Evolutionary conservation across 2,329 filamentous ascomycete species (phyloP).

Genomic region (Ilyonectria mors-panacis): DNA sequence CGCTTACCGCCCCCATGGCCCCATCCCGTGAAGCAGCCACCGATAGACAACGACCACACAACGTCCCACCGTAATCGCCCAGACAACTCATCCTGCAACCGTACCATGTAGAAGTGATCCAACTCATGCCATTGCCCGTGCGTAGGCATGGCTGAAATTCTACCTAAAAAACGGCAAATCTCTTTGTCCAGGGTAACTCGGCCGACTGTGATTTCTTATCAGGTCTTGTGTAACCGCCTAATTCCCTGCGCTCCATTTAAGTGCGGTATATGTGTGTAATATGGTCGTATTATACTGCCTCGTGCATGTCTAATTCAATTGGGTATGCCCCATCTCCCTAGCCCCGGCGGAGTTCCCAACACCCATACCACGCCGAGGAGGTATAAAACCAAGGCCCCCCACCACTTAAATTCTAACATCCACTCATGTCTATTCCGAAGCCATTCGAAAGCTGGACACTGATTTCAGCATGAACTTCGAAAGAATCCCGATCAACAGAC

Average conservation of each 20-base stretch:
- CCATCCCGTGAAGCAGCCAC: constrained; percentile 20
- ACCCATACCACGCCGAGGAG: constrained; percentile 20
- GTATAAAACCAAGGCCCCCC: constrained; percentile 41
- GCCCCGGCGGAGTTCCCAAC: constrained; percentile 30
- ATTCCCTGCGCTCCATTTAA: neutral
- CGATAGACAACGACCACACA: constrained; percentile 8
- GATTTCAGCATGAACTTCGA: neutral
- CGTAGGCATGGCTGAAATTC: neutral
- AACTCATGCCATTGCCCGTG: neutral
- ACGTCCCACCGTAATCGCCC: neutral
- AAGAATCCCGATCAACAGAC: neutral
- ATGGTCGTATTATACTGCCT: neutral
- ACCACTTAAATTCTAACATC: neutral
- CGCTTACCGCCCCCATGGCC: constrained; percentile 19
- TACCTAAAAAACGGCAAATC: neutral
- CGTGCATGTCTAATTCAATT: neutral
- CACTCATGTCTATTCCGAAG: neutral
- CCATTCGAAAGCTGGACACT: neutral
- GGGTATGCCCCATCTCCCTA: constrained; percentile 31
- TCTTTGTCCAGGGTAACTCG: neutral
- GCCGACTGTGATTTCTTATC: neutral
- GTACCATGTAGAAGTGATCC: neutral
- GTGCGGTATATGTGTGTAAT: neutral
- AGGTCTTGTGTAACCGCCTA: neutral
- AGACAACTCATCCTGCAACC: neutral